Evolutionary conservation across 2,329 filamentous ascomycete species (phyloP).

Genomic region (Madurella fahalii): DNA sequence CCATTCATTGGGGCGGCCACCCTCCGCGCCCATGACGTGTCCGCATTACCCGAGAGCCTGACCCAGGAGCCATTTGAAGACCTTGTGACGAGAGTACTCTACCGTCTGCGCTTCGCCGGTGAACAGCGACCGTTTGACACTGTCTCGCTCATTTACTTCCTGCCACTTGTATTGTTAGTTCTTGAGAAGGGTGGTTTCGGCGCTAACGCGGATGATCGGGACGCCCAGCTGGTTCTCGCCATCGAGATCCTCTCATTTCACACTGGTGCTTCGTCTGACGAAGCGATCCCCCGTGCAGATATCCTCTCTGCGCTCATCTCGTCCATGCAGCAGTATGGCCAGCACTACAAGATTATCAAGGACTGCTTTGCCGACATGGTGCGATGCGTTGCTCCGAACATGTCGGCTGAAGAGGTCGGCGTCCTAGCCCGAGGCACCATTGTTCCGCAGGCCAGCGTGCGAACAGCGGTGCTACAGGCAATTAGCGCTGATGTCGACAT

Average conservation of each 20-base stretch:
- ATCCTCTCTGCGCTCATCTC: conserved; percentile 68
- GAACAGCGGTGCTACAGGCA: conserved; percentile 80
- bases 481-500: conserved; percentile 91
- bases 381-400: conserved; percentile 78
- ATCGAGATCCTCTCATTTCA: conserved; percentile 88
- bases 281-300: conserved; percentile 69
- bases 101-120: conserved; percentile 81
- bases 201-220: conserved; percentile 68
- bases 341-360: conserved; percentile 93
- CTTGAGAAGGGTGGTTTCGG: conserved; percentile 77
- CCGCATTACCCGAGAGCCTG: conserved; percentile 66
- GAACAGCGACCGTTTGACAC: conserved; percentile 93
- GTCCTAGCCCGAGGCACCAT: conserved; percentile 76
- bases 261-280: conserved; percentile 71
- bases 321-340: conserved; percentile 83
- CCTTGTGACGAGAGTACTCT: conserved; percentile 82
- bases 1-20: conserved; percentile 86
- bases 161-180: conserved; percentile 77
- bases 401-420: conserved; percentile 65
- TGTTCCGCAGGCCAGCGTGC: conserved; percentile 73
- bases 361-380: conserved; percentile 87
- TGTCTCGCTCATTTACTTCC: conserved; percentile 79
- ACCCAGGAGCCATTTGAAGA: conserved; percentile 77
- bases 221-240: conserved; percentile 84
- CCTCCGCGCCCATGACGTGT: conserved; percentile 71